Base-by-base conservation (phyloP, 2,329 filamentous ascomycete genomes). In the Aspergillus fumigatiaffinis region DNA sequence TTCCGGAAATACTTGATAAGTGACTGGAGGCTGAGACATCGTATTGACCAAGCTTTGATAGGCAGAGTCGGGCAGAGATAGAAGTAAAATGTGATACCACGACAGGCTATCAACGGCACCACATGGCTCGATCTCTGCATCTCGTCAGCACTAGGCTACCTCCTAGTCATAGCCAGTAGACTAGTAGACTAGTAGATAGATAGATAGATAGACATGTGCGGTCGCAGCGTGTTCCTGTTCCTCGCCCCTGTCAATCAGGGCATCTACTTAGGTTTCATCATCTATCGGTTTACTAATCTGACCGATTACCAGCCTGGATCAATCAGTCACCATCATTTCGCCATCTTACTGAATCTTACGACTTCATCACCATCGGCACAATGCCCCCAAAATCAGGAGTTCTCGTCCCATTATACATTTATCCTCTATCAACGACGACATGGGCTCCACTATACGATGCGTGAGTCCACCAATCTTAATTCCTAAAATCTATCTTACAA, bases 381-480 rank as follows among this genome's bases (percentile, higher is more conserved):
- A 53, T 20, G 10, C 1, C 46, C 7, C 32, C 32, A 17, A 38
- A 26, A 50, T 57, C 61, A 1, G 55, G 54, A 3, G 55, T 61
- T 3, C 56, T 63, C 8, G 59, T 63, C 10, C 61, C 61, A 10
- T 52, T 61, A 51, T 63, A 63, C 38, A 61, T 63, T 35, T 63
- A 63, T 50, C 61, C 61, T 28, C 26, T 61, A 46, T 53, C 59
- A 0, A 26, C 54, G 1, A 57, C 56, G n/a, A 58, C 53, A 8
- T 63, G 61, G 61, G 57, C 54, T 53, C 61, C 59, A 60, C 61
- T 63, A 1, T 63, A 60, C 51, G 38, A 58, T 21, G 59, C 61
- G 61, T 63, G 53, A 60, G 46, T 35, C 12, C 32, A 17, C 32
- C 29, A 32, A 32, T 32, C 29, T 4, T 10, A 1, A 29, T 29